Conservation (phyloP, 345 rosid genomes). For the Isatis tinctoria region DNA sequence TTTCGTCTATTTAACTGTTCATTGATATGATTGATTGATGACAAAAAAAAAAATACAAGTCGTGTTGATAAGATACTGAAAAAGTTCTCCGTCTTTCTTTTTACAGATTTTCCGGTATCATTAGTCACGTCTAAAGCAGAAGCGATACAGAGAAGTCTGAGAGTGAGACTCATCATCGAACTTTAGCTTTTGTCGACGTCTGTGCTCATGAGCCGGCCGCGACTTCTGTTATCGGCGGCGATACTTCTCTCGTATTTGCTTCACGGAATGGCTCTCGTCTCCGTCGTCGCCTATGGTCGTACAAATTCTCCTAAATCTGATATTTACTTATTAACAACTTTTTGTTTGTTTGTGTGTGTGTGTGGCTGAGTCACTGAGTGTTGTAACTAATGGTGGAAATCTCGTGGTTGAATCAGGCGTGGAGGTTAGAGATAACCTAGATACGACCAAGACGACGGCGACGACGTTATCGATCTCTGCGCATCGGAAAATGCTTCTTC, state of each 20-base stretch:
- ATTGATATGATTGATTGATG: slow-evolving; percentile 27
- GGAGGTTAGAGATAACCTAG: not conserved
- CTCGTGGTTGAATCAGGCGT: not conserved
- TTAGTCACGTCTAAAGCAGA: not conserved
- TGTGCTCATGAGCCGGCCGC: slow-evolving; percentile 20
- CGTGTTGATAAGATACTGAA: not conserved
- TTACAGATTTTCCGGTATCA: slow-evolving; percentile 11
- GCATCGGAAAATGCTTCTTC: slow-evolving; percentile 56
- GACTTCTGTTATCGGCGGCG: not conserved
- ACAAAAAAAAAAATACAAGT: not conserved
- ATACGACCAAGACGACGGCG: slow-evolving; percentile 4
- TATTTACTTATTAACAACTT: too few species aligned
- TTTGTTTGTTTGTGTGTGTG: too few species aligned
- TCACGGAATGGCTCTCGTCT: slow-evolving; percentile 11
- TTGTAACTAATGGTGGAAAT: not conserved
- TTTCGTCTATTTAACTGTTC: slow-evolving; percentile 3
- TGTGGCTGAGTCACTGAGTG: not conserved
- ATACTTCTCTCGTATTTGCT: not conserved
- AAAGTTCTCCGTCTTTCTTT: not conserved
- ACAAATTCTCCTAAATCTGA: not conserved
- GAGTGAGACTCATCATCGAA: not conserved
- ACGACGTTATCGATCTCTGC: not conserved
- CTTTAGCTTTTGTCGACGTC: not conserved
- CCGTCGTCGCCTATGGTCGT: not conserved
- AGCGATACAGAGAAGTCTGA: not conserved